Conservation (phyloP, 257 asterid genomes). For the Solanum clarkiae region DNA sequence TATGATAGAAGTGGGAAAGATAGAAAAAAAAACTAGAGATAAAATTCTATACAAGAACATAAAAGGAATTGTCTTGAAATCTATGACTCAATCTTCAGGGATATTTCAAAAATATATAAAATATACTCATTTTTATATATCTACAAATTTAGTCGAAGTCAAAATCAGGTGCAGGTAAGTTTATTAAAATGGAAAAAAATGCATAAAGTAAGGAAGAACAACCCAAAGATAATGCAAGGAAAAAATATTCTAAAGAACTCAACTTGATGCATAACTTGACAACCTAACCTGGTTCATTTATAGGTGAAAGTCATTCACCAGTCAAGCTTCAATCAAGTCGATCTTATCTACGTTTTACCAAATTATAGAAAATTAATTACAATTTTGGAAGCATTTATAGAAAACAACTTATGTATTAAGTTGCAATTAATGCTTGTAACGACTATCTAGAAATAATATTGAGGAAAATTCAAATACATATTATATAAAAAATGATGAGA, state of each 20-base stretch:
- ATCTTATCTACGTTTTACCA: conserved; percentile 15
- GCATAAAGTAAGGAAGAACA: background rate
- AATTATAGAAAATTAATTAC: conserved; percentile 13
- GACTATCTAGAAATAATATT: background rate
- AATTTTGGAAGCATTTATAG: conserved; percentile 12
- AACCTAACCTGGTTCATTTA: background rate
- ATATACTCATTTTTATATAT: background rate
- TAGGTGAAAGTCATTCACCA: background rate
- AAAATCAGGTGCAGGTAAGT: background rate
- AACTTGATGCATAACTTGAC: background rate
- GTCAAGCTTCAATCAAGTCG: conserved; percentile 10
- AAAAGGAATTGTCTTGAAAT: background rate
- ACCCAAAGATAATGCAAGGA: background rate
- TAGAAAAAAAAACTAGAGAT: no score
- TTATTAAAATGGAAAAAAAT: background rate
- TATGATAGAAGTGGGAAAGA: no score
- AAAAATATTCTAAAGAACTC: background rate
- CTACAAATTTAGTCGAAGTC: background rate
- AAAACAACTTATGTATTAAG: conserved; percentile 27
- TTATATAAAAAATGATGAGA: no score
- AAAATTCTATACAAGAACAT: background rate
- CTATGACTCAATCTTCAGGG: background rate
- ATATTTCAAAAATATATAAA: background rate
- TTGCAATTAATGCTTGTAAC: conserved; percentile 16
- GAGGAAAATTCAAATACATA: no score